These are phyloP conservation scores for Solanum clarkiae DNA, from an alignment of 257 asterid genomes.

Conservation along the genomic window DNA sequence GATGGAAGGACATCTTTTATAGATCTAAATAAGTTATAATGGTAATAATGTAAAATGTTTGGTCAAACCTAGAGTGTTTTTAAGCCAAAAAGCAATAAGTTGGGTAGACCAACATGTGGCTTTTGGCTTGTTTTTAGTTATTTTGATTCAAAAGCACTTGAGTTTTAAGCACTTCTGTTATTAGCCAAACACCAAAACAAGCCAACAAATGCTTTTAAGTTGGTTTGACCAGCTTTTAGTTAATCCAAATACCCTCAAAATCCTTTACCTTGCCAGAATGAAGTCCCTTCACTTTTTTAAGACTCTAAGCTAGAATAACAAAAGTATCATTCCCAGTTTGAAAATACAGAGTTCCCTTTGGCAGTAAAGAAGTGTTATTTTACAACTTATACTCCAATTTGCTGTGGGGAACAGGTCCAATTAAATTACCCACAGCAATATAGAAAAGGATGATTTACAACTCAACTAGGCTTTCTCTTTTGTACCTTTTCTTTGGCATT, in stretches of 20 bases:
- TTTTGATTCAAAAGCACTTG: not conserved
- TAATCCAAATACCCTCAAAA: not conserved
- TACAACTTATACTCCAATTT: not conserved
- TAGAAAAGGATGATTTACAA: not conserved
- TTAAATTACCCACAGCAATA: not conserved
- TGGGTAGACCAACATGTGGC: not conserved
- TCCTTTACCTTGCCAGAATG: not conserved
- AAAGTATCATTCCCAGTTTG: not conserved
- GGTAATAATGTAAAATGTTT: not conserved
- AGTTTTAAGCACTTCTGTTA: not conserved
- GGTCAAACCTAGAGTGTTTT: not conserved
- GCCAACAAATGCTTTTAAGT: not conserved
- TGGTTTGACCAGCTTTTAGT: not conserved
- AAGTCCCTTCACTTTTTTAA: not conserved
- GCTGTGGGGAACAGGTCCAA: not conserved
- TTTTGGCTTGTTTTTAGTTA: not conserved
- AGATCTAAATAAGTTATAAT: not conserved
- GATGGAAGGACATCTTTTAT: not conserved
- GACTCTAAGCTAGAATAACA: not conserved
- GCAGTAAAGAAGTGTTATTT: not conserved
- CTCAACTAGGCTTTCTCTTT: not conserved
- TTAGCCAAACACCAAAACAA: not conserved
- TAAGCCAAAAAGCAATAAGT: not conserved
- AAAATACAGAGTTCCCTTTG: not conserved
- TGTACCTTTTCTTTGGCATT: not conserved